Conservation (phyloP, 148 eudicot genomes). For the Vaccinium darrowii region DNA sequence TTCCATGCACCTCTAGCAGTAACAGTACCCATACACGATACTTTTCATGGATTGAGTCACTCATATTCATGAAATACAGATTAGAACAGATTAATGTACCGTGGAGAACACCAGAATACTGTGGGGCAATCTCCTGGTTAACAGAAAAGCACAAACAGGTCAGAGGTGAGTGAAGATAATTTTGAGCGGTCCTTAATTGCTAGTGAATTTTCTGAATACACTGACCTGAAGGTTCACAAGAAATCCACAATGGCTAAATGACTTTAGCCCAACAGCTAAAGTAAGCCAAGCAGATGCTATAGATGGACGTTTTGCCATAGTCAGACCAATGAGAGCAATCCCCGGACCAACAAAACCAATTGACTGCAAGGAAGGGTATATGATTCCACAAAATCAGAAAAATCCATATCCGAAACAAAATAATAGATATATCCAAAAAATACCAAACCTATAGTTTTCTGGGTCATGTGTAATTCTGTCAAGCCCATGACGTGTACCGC, state of each 20-base stretch:
- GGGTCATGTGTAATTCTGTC: background rate
- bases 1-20: background rate
- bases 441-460: background rate
- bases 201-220: constrained; percentile 4
- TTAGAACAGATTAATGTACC: constrained; percentile 37
- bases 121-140: constrained; percentile 84
- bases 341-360: constrained; percentile 86
- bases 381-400: background rate
- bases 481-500: background rate
- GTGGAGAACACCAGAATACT: constrained; percentile 84
- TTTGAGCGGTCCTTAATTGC: constrained; percentile 9
- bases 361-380: constrained; percentile 48
- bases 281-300: constrained; percentile 92
- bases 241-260: constrained; percentile 92
- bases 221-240: constrained; percentile 91
- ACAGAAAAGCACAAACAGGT: constrained; percentile 16
- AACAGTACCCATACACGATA: background rate
- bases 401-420: background rate
- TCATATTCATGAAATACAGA: background rate
- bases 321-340: constrained; percentile 71
- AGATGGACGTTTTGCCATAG: constrained; percentile 57
- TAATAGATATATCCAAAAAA: background rate
- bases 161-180: constrained; percentile 10
- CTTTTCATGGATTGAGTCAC: background rate
- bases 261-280: constrained; percentile 80